phyloP scores from a whole-genome alignment of 225 moss, liverwort and hornwort species.

The Polytrichum commune region DNA sequence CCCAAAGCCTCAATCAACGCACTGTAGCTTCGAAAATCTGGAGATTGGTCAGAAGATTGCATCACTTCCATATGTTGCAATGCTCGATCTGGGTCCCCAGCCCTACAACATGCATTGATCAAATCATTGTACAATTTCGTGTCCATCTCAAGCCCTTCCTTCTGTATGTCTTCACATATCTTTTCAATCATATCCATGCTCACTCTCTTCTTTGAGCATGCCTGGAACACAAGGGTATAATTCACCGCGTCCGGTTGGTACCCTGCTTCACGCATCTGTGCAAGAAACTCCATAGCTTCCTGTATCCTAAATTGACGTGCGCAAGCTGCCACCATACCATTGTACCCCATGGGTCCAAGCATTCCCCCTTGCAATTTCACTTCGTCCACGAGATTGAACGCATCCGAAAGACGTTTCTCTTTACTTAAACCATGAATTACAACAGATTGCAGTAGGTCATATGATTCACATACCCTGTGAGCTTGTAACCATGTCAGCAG shows the following conservation, averaged over 20 bases:
- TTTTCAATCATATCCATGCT: slow-evolving; percentile 35
- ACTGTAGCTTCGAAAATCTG: slow-evolving; percentile 47
- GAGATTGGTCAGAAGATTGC: slow-evolving; percentile 50
- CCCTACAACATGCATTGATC: slow-evolving; percentile 59
- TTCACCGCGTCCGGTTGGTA: slow-evolving; percentile 68
- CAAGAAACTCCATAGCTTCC: slow-evolving; percentile 54
- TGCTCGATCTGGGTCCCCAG: slow-evolving; percentile 63
- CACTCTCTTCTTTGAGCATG: slow-evolving; percentile 56
- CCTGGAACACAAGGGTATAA: slow-evolving; percentile 81
- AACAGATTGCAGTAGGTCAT: slow-evolving; percentile 54
- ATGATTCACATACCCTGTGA: slow-evolving; percentile 24
- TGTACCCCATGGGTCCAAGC: slow-evolving; percentile 48
- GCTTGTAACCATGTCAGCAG: slow-evolving; percentile 45
- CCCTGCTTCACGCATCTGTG: slow-evolving; percentile 69
- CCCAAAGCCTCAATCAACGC: slow-evolving; percentile 65
- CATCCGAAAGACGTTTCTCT: slow-evolving; percentile 55
- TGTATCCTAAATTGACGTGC: slow-evolving; percentile 47
- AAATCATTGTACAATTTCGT: slow-evolving; percentile 78
- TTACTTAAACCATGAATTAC: slow-evolving; percentile 62
- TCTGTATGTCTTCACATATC: slow-evolving; percentile 60
- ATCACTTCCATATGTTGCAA: slow-evolving; percentile 65
- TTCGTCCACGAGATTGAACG: slow-evolving; percentile 46
- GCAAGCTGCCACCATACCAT: slow-evolving; percentile 62
- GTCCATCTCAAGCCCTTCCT: slow-evolving; percentile 74
- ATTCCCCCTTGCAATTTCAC: slow-evolving; percentile 26